Conservation (phyloP, 129 eudicot species). For the Flaveria brownii region DNA sequence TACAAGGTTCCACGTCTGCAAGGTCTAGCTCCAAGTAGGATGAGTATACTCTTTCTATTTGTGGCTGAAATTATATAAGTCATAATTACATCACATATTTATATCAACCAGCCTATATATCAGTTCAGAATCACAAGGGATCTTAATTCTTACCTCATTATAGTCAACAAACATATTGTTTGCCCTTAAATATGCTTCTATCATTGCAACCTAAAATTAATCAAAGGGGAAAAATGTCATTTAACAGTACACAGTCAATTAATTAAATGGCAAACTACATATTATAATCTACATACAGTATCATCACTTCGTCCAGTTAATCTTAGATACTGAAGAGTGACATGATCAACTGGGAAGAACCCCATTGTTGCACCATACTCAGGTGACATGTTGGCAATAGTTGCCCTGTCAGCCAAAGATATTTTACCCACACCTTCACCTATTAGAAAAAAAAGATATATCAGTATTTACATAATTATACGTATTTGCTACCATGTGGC, state of each 20-base stretch:
- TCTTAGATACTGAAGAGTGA: constrained; percentile 82
- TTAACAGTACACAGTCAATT: constrained; percentile 12
- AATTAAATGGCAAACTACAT: not conserved
- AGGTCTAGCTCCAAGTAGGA: constrained; percentile 74
- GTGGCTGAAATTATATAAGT: constrained; percentile 60
- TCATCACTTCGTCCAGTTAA: constrained; percentile 96
- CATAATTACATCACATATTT: constrained; percentile 1
- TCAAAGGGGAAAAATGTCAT: constrained; percentile 14
- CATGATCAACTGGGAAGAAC: constrained; percentile 96
- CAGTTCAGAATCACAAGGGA: constrained; percentile 7
- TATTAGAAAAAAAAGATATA: constrained; percentile 20
- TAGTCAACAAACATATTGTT: constrained; percentile 98
- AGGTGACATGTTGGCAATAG: constrained; percentile 98
- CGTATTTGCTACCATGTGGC: not conserved
- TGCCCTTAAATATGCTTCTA: constrained; percentile 91
- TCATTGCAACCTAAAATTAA: constrained; percentile 77
- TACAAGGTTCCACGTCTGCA: constrained; percentile 82
- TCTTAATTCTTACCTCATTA: constrained; percentile 49
- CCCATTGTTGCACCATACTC: constrained; percentile 99
- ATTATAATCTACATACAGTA: constrained; percentile 51
- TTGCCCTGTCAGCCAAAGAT: constrained; percentile 95
- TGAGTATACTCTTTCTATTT: constrained; percentile 73
- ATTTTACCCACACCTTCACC: constrained; percentile 84
- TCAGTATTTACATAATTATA: not conserved
- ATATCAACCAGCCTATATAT: not conserved